Evolutionary conservation across 140 eudicot genomes (phyloP), one percentile per base, ranked within the genome.

Genomic region (Senecio squalidus): DNA sequence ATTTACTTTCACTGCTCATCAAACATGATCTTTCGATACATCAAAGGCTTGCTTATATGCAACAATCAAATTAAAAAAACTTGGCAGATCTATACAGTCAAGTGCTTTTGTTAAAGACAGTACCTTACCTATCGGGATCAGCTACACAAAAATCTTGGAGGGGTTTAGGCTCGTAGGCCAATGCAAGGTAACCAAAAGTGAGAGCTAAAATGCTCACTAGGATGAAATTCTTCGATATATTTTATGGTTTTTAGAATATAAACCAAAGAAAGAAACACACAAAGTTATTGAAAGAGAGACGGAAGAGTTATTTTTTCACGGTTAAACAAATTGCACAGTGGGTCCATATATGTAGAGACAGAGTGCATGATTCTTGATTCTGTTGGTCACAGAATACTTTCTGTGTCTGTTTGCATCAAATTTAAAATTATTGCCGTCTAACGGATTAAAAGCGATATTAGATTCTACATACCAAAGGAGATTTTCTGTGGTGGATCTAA

Each of bases 111-210:
- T 6, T 9, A 24, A 3, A 1, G 34, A 6, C 5, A 1, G 14
- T 69, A 69, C 74, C 78, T 66, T 59, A 30, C 27, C 14, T 50
- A 29, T 20, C 66, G 28, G 78, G 31, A 73, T 73, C 74, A 0
- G 76, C 81, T 16, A 75, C 81, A 11, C 81, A 75, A 66, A 75
- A 75, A 69, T 75, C 81, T 64, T 75, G 81, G 29, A 75, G 72
- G 15, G 76, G 68, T n/a, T 23, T 22, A 57, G 73, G 81, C 52
- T 75, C 81, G 30, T 34, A 46, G 17, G 80, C 76, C 11, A 55
- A 75, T 17, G 69, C 59, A 53, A 73, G 15, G 51, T 23, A 40
- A 22, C 9, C 40, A 14, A 73, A 60, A 51, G 62, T 30, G 9
- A 73, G 74, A 51, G 74, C 73, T 29, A 73, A 28, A 47, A 66